Evolutionary conservation across 108 stramenopile species (phyloP), one percentile per base, ranked within the genome.

Genomic region (Cylindrotheca fusiformis): DNA sequence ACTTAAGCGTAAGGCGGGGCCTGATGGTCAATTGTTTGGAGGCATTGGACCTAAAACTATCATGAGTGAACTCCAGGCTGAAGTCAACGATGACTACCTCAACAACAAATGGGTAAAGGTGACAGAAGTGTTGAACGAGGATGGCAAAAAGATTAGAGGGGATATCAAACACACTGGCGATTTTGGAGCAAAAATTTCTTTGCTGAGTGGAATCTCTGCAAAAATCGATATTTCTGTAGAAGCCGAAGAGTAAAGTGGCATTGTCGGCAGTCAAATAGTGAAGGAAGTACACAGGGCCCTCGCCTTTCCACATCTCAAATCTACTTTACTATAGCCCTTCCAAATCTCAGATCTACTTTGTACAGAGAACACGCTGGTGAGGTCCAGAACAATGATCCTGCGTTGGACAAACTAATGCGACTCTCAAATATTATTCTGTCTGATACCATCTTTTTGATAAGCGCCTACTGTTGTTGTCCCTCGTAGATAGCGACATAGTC

Each of bases 1-100:
- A 46, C 29, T 54, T 19, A 8, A 21, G 60, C 69, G 82, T 36
- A 87, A 85, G 63, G 79, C 81, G 0, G 89, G 89, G 28, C 86
- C 89, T 8, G 84, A 87, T 48, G 89, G 90, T 3, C 80, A 84
- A 36, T 60, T 91, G 48, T 91, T 91, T 72, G 90, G 85, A 14
- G 84, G 90, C 0, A 78, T 91, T 59, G 83, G 80, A 58, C 65
- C 79, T 17, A 88, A 88, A 54, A 75, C 74, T 48, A 67, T 91
- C 21, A 55, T 88, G 60, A 72, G 72, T 19, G 83, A 79, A 41
- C 49, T 91, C 19, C 68, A 77, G 55, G 54, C 24, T 23, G 33
- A 44, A 58, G 45, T 5, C 1, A 21, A 19, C 12, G 60, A 79
- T 27, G 78, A 78, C 14, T 65, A 48, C 44, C 71, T 66, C 66